Base-by-base conservation (phyloP, 768 basidiomycete genomes). In the Termitomyces eurrhizus region DNA sequence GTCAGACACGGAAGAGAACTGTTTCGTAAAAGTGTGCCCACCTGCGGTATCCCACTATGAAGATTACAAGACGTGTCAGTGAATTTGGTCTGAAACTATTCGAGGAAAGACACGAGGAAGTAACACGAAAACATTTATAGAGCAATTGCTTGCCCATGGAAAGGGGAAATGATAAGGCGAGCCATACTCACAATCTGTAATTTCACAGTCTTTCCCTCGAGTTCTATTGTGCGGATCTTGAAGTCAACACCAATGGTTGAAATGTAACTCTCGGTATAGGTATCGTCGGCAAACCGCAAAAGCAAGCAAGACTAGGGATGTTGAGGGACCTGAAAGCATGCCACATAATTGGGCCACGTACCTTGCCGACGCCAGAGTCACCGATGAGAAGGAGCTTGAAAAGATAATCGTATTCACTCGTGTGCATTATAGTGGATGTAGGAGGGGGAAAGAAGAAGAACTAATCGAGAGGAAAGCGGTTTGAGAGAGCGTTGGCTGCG, bases 191-290 rank as follows among this genome's bases (percentile, higher is more conserved):
- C 95, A 76, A 98, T 98, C 78, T 98, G 96, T 61, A 98, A 84
- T 76, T 98, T 98, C 74, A 98, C 93, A 1, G 92, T 93, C 88
- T 97, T 97, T 61, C 96, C 96, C 70, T 98, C 96, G 57, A 98
- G 83, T 74, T 98, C 96, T 76, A 98, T 98, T 39, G 96, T 98
- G 62, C 96, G 86, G 78, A 98, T 98, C 89, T 95, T 96, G 80
- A 97, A 97, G 80, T 97, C 95, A 60, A 98, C 94, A 65, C 97
- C 97, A 75, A 98, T 98, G 42, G 96, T 98, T 61, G 89, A 92
- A 72, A 98, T 95, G 77, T 96, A 98, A 67, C 91, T 93, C 74
- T 96, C 94, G 56, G 96, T 97, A 81, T 95, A 98, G 54, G 94
- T 92, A 75, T 98, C 96, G 77, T 98, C 96, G 62, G 92, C 91